Evolutionary conservation across 108 stramenopile genomes (phyloP), one percentile per base, ranked within the genome.

Genomic region (Cyclotella atomus): DNA sequence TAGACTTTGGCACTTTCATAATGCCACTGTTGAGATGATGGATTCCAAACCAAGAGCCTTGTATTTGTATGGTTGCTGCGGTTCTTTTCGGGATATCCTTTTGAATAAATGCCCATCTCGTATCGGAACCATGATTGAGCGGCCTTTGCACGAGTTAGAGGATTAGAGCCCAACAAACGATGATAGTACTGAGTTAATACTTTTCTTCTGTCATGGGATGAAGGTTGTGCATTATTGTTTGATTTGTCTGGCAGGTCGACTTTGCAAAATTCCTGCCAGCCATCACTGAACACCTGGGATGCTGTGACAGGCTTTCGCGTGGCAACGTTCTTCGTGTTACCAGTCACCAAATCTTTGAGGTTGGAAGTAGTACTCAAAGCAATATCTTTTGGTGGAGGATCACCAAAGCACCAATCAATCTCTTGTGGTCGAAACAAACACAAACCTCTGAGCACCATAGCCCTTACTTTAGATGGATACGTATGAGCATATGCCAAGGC

Each of bases 401-500:
- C 77, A 32, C 76, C 77, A 75, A 88, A 89, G 34, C 95, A 70
- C 89, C 91, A 91, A 71, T 95, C 88, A 46, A 97, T 79, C 76
- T 97, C 96, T 0, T 60, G 35, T 3, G 70, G 59, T 27, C 89
- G 82, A 34, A 97, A 83, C 0, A 91, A 55, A 69, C 92, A 97
- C 5, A 95, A 71, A 9, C 96, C 96, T 10, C 96, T 79, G 30
- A 97, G 72, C 0, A 97, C 81, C 69, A 97, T 77, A 15, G 82
- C 65, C 29, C 67, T 24, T 10, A 95, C 79, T 19, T 34, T 17
- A 4, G 56, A 41, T 10, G 93, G 92, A 83, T 89, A 85, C 3
- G 59, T 41, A 60, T 88, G 84, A 9, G 94, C 90, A 82, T 97
- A 97, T 2, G 93, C 90, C 72, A 95, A 54, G 25, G 89, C 89